phyloP scores from a whole-genome alignment of 2,329 filamentous ascomycete species.

The Diaporthe helianthi region DNA sequence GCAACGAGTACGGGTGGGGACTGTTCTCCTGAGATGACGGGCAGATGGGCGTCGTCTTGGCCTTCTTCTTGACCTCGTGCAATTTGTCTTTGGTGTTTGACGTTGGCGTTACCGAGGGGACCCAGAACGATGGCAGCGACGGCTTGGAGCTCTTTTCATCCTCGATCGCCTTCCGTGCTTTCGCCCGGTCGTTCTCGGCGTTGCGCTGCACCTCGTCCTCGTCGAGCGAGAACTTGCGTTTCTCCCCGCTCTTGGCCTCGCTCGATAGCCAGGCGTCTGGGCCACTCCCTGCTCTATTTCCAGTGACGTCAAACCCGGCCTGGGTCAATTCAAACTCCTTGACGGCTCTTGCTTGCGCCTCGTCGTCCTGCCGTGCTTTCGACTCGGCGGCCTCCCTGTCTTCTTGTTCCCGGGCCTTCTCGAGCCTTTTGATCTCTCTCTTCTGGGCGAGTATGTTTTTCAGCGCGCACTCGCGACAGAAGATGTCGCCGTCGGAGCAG shows the following conservation, averaged over 20 bases:
- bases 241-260: slow-evolving; percentile 51
- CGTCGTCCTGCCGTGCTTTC: slow-evolving; percentile 67
- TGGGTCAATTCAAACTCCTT: slow-evolving; percentile 86
- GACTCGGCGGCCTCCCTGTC: slow-evolving; percentile 68
- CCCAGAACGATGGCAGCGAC: slow-evolving; percentile 88
- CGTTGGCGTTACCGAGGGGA: slow-evolving; percentile 80
- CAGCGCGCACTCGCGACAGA: slow-evolving; percentile 94
- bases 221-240: slow-evolving; percentile 84
- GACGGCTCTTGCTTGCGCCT: slow-evolving; percentile 74
- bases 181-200: slow-evolving; percentile 72
- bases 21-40: slow-evolving; percentile 73
- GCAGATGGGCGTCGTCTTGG: slow-evolving; percentile 75
- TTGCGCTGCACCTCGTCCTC: slow-evolving; percentile 77
- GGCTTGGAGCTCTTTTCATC: slow-evolving; percentile 75
- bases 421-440: slow-evolving; percentile 85
- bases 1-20: slow-evolving; percentile 79
- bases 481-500: slow-evolving; percentile 85
- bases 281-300: slow-evolving; percentile 40
- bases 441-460: slow-evolving; percentile 90
- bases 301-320: slow-evolving; percentile 64
- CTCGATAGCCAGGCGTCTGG: slow-evolving; percentile 36
- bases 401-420: slow-evolving; percentile 68
- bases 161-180: slow-evolving; percentile 73
- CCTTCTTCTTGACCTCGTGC: slow-evolving; percentile 63
- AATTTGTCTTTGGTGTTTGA: slow-evolving; percentile 65